A percentile compares a stretch with the other conserved stretches of the same genome.
Evolutionary conservation across 2,329 filamentous ascomycete species (phyloP).

Genomic region (Xylariaceae sp.): DNA sequence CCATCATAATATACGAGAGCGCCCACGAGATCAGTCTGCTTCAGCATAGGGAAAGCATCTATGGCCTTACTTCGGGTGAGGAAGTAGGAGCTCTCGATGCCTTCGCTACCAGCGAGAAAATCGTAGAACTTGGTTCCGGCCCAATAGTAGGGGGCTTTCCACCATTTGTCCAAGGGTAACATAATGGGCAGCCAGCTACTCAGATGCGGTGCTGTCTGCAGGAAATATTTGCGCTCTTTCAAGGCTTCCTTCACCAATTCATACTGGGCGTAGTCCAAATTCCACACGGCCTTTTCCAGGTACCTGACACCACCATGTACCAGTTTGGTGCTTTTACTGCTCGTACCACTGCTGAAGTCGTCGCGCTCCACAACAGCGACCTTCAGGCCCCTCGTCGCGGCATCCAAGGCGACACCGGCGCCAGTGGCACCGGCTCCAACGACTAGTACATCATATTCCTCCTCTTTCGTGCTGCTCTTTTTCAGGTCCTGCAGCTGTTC

Average conservation of each 20-base stretch:
- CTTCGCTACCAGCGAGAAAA: constrained; percentile 77
- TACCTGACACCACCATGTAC: constrained; percentile 75
- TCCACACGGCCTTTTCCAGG: constrained; percentile 71
- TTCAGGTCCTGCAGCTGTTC: constrained; percentile 62
- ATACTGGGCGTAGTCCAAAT: constrained; percentile 70
- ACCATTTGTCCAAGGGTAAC: constrained; percentile 71
- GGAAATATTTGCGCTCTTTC: constrained; percentile 70
- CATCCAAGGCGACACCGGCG: constrained; percentile 67
- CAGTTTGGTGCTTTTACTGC: constrained; percentile 71
- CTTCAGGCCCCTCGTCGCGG: constrained; percentile 65
- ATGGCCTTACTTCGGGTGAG: constrained; percentile 80
- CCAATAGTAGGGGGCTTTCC: constrained; percentile 76
- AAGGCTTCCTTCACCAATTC: constrained; percentile 67
- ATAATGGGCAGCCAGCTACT: constrained; percentile 73
- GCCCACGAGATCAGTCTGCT: constrained; percentile 71
- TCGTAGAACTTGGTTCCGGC: constrained; percentile 79
- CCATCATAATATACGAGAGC: constrained; percentile 90
- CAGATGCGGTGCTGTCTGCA: constrained; percentile 70
- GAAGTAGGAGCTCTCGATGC: constrained; percentile 87
- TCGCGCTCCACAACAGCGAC: constrained; percentile 69
- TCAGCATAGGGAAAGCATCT: constrained; percentile 85
- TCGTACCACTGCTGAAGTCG: constrained; percentile 70
- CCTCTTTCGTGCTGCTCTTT: constrained; percentile 35
- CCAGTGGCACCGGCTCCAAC: constrained; percentile 71
- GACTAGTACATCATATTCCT: constrained; percentile 64